Evolutionary conservation across 192 early-diverging fungal species (phyloP), one percentile per base, ranked within the genome.

Genomic region (Coemansia sp.): DNA sequence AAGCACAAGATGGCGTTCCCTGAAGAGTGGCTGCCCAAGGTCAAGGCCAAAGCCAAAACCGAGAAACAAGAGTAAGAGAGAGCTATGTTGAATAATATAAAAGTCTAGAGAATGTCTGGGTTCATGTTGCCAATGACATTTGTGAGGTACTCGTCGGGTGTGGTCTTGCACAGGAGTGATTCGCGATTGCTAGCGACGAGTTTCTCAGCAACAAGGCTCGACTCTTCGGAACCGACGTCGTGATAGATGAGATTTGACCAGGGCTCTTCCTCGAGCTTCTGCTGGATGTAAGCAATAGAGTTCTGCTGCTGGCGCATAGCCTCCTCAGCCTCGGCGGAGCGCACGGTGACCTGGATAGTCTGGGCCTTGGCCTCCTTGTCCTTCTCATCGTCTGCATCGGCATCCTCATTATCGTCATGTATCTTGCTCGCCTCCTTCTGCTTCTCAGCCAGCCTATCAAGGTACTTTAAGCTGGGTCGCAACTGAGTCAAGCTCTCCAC

Each of bases 381-480:
- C n/a, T 84, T 82, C 30, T 88, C 84, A 14, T 82, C 84, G 7
- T 87, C 88, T 18, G 89, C 88, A 18, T 87, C 82, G 58, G 3
- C 34, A 10, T 37, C 84, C 15, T 82, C 84, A 9, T 87, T 87
- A 23, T 91, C 88, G 18, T 87, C 82, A 58, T 86, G 83, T 61
- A 86, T 73, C 55, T 88, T 87, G 51, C 66, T 83, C 6, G 87
- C 85, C 22, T 83, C 85, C 49, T 33, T 55, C 27, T 67, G 77
- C 62, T 94, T 96, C 44, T 93, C 91, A 25, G 85, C 83, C 64
- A 95, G 92, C 64, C 90, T 87, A 61, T 97, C 94, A 23, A 96
- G 73, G 67, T 98, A 96, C 55, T 86, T 87, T 38, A 98, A 84
- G 19, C 85, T 89, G 10, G 96, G 94, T 1, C 91, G 87, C 57